Conservation (phyloP, 441 rosid species). For the Theobroma grandiflorum region DNA sequence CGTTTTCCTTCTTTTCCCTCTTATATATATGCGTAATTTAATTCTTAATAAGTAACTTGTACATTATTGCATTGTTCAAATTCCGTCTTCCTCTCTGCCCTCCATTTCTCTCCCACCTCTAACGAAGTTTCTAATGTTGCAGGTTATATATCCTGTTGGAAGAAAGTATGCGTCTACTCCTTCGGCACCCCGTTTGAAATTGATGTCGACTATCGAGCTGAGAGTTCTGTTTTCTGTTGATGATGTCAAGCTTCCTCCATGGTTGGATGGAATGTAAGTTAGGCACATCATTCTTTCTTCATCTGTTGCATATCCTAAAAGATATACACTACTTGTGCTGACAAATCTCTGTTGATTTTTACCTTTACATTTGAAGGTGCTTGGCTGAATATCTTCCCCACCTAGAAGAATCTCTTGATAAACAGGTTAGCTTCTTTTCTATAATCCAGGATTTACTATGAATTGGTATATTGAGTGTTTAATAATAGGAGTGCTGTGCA, state of each 20-base stretch:
- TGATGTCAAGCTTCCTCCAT: constrained; percentile 92
- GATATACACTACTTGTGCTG: neutral
- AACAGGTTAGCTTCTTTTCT: constrained; percentile 63
- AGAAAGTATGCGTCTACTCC: constrained; percentile 73
- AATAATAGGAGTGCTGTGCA: constrained; percentile 1
- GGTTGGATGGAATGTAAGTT: constrained; percentile 92
- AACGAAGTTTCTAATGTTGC: constrained; percentile 30
- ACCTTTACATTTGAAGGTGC: constrained; percentile 65
- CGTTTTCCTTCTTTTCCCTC: constrained; percentile 25
- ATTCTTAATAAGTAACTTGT: constrained; percentile 16
- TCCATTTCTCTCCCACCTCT: constrained; percentile 5
- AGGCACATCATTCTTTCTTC: constrained; percentile 14
- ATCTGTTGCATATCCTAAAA: constrained; percentile 16
- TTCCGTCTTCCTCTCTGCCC: neutral
- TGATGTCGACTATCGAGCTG: constrained; percentile 73
- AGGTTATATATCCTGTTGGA: constrained; percentile 84
- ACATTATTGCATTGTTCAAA: neutral
- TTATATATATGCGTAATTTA: neutral
- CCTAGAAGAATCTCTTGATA: constrained; percentile 83
- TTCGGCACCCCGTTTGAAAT: constrained; percentile 86
- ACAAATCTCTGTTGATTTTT: constrained; percentile 22
- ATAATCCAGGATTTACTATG: constrained; percentile 7
- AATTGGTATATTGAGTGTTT: neutral
- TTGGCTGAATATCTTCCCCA: constrained; percentile 99
- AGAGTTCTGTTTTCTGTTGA: constrained; percentile 74